Base-by-base conservation (phyloP, 192 early-diverging fungal species). In the Backusella tarrabulga region DNA sequence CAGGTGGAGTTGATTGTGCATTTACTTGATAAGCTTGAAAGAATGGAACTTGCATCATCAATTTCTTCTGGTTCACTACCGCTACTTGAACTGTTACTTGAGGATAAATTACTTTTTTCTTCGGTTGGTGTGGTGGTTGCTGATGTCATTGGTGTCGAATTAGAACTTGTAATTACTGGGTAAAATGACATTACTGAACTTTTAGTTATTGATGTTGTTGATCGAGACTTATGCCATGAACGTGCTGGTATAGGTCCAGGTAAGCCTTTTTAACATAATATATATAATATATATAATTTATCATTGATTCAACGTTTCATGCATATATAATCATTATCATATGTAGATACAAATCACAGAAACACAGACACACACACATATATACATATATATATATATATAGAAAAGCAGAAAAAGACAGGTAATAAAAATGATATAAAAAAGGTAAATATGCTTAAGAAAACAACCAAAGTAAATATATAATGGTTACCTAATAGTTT, bases 131-230 rank as follows among this genome's bases (percentile, higher is more conserved):
- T 72, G 50, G 40, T 44, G 7, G 41, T 6, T 40, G 70, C 26
- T 32, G 71, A n/a, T 8, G 71, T 32, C 14, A 42, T 44, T 29
- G 41, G 41, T 40, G 71, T 29, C 4, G 26, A 42, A 50, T 21
- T 72, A 17, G 40, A 21, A 17, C 14, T 41, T 50, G 44, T 40
- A 11, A 68, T 17, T 72, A 34, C 26, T 9, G 41, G 71, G 26
- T 44, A 32, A 12, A 72, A 74, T 9, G 74, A 68, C 26, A 75
- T 75, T n/a, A 75, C 66, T 21, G 74, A 75, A 42, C 74, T 75
- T 75, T 75, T 75, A 21, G 74, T 75, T 42, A 75, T 68, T 34
- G 74, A 75, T 32, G 74, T 75, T 6, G 74, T 75, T 32, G 74
- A 75, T n/a, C n/a, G 63, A 34, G 74, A 75, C 41, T 75, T 75